Base-by-base conservation (phyloP, 495 filamentous ascomycete genomes). In the Aspergillus sclerotiicarbonarius region DNA sequence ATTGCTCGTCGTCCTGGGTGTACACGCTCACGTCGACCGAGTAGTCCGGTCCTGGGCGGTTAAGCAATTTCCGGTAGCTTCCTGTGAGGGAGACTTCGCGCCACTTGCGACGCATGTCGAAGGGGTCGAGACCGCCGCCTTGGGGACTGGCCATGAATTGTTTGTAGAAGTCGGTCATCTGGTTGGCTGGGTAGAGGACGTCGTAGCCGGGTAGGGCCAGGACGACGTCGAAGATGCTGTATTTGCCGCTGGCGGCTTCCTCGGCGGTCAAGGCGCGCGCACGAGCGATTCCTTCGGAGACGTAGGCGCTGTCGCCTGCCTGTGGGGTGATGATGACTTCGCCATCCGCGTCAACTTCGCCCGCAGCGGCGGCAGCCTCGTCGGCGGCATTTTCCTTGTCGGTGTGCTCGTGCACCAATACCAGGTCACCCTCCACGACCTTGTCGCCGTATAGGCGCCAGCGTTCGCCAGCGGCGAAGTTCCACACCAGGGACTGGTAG, bases 401-500 rank as follows among this genome's bases (percentile, higher is more conserved):
- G 35, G 69, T 75, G 58, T 80, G 75, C 54, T 85, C 80, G 52
- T 82, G 72, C 20, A 90, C 71, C 45, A 98, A 72, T 16, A 98
- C 87, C 2, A 98, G 79, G 65, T 98, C 94, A 9, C 94, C 94
- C 61, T 90, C 85, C 21, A 97, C 78, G 8, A 96, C 88, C 54
- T 79, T 75, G 33, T 76, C 66, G 16, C 87, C 91, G 66, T 85
- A 90, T 18, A 78, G 76, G 41, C 82, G 84, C 89, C 85, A 94
- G 55, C 94, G 88, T 62, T 86, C 86, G 54, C 87, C 86, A 13
- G 82, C 91, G 21, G 86, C 90, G 56, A 80, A 76, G 73, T 98
- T 98, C 92, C 92, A 98, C 8, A 98, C 87, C 9, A 91, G 80
- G 6, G 88, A 92, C 68, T 98, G 94, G 73, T 96, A 97, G 29